phyloP scores from a whole-genome alignment of 768 basidiomycete genomes.

The Boletus insuetus region DNA sequence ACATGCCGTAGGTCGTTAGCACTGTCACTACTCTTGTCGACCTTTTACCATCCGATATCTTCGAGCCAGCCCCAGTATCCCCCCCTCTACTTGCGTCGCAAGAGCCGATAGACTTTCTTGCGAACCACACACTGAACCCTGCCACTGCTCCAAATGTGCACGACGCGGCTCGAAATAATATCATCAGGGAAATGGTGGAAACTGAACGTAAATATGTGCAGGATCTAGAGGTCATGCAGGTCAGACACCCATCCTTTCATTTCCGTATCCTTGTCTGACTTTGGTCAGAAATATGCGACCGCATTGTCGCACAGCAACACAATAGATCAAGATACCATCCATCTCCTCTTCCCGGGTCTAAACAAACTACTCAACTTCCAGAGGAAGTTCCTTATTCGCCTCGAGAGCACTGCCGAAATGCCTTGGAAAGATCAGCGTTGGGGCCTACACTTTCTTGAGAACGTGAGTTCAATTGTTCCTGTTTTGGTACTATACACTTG shows the following conservation, averaged over 20 bases:
- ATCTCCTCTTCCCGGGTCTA: conserved; percentile 91
- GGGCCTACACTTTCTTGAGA: conserved; percentile 82
- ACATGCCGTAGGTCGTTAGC: conserved; percentile 66
- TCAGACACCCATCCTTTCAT: conserved; percentile 35
- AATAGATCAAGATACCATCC: conserved; percentile 93
- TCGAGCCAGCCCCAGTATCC: conserved; percentile 60
- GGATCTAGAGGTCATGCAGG: conserved; percentile 96
- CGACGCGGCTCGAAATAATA: conserved; percentile 70
- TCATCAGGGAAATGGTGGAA: conserved; percentile 86
- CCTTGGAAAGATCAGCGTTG: conserved; percentile 85
- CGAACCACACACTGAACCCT: conserved; percentile 39
- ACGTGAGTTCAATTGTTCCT: conserved; percentile 47
- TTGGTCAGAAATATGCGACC: conserved; percentile 78
- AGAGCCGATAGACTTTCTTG: conserved; percentile 58
- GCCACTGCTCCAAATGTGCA: conserved; percentile 51
- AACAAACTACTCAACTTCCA: conserved; percentile 97
- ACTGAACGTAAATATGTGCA: conserved; percentile 97
- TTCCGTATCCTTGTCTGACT: conserved; percentile 12
- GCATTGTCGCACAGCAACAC: conserved; percentile 78
- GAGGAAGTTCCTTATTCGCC: conserved; percentile 85
- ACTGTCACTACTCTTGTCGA: conserved; percentile 85
- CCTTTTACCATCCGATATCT: conserved; percentile 65
- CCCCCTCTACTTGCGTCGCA: conserved; percentile 53
- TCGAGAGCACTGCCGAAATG: conserved; percentile 82
- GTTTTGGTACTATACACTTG: conserved; percentile 16